Conservation (phyloP, 345 rosid species). For the Sapria himalayana region DNA sequence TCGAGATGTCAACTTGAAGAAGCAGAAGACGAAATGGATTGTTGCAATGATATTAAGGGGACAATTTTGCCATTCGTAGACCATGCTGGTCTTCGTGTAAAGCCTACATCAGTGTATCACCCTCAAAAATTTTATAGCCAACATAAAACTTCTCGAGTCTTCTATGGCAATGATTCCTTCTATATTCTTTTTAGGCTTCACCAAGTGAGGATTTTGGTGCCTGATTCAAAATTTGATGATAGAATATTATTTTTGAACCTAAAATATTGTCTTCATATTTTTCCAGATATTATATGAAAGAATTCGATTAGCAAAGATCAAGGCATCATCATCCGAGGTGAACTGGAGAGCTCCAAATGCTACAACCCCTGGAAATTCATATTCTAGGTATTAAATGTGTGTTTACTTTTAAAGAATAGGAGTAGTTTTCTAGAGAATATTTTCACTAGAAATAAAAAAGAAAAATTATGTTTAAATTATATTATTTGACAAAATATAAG, state of each 20-base stretch:
- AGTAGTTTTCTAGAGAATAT: too few species aligned
- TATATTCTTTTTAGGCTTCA: slow-evolving; percentile 92
- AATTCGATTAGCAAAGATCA: slow-evolving; percentile 72
- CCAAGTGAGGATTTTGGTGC: slow-evolving; percentile 32
- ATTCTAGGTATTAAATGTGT: slow-evolving; percentile 85
- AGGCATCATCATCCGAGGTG: slow-evolving; percentile 71
- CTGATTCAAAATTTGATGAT: slow-evolving; percentile 3
- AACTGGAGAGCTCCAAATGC: slow-evolving; percentile 78
- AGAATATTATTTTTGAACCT: slow-evolving; percentile 2
- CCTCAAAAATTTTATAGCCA: slow-evolving; percentile 24
- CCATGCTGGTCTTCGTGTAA: slow-evolving; percentile 39
- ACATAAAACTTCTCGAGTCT: slow-evolving; percentile 35
- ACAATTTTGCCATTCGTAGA: slow-evolving; percentile 41
- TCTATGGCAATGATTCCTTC: slow-evolving; percentile 89
- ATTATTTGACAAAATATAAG: too few species aligned
- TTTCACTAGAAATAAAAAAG: too few species aligned
- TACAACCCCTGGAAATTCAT: slow-evolving; percentile 43
- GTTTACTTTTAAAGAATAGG: too few species aligned
- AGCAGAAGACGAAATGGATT: slow-evolving; percentile 66
- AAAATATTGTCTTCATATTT: slow-evolving; percentile 3
- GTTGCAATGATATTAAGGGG: slow-evolving; percentile 56
- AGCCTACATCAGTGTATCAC: slow-evolving; percentile 75
- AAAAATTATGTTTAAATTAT: too few species aligned
- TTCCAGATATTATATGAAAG: slow-evolving; percentile 69
- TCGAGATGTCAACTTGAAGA: slow-evolving; percentile 80